Conservation (phyloP, 2,329 filamentous ascomycete species). For the Fusarium cicatricum region DNA sequence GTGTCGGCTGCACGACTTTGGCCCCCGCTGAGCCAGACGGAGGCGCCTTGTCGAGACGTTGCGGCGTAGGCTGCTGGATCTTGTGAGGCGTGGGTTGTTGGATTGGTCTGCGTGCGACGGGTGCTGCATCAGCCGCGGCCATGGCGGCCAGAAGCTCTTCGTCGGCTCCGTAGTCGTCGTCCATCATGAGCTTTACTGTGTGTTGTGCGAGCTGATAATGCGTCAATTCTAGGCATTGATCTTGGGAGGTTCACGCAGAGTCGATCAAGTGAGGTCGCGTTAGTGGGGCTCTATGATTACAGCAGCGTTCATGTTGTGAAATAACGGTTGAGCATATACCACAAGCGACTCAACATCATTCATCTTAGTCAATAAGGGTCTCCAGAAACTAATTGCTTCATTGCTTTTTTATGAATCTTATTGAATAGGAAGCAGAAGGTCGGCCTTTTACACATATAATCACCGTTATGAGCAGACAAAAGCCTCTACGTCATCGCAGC, state of each 20-base stretch:
- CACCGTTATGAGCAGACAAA: too few species aligned
- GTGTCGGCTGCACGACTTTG: constrained; percentile 85
- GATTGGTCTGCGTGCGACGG: constrained; percentile 38
- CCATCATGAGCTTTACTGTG: constrained; percentile 45
- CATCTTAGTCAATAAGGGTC: too few species aligned
- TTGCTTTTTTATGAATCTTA: too few species aligned
- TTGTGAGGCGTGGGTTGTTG: constrained; percentile 54
- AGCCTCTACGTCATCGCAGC: too few species aligned
- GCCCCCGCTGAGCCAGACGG: constrained; percentile 50
- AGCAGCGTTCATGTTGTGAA: too few species aligned
- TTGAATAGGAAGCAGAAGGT: too few species aligned
- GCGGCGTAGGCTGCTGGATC: constrained; percentile 60
- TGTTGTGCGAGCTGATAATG: background rate
- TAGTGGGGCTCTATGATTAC: constrained; percentile 18
- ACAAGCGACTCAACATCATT: too few species aligned
- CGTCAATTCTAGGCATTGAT: background rate
- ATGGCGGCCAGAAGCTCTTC: constrained; percentile 65
- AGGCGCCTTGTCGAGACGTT: constrained; percentile 62
- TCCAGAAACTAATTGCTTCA: too few species aligned
- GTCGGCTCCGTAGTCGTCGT: constrained; percentile 67
- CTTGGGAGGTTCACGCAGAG: constrained; percentile 25
- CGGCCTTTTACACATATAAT: too few species aligned
- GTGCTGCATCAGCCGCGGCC: constrained; percentile 55
- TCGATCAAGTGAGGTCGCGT: constrained; percentile 7
- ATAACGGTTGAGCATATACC: too few species aligned